A percentile compares a stretch with the other conserved stretches of the same genome.
These are phyloP conservation scores for Wallacemonas sp. DNA, from an alignment of 208 protist species.

Conservation along the genomic window DNA sequence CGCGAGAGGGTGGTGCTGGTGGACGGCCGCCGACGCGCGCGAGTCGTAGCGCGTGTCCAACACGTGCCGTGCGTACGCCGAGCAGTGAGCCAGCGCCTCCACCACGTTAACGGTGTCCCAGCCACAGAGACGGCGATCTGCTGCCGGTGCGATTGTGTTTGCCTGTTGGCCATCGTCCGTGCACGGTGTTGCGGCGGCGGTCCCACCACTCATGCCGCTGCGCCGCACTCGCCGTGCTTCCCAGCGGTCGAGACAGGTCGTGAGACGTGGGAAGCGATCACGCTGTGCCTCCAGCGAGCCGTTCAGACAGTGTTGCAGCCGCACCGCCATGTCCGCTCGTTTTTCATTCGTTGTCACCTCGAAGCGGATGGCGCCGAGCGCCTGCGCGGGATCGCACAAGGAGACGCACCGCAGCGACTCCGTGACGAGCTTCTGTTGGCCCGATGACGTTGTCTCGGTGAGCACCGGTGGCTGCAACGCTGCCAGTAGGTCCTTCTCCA, in stretches of 20 bases:
- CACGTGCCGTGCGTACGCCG: constrained; percentile 6
- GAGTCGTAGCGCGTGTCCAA: constrained; percentile 27
- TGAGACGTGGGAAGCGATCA: constrained; percentile 13
- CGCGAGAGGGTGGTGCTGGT: constrained; percentile 13
- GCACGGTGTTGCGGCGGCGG: no score
- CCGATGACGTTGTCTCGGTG: no score
- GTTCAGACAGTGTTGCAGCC: constrained; percentile 41
- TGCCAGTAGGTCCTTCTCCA: constrained; percentile 37
- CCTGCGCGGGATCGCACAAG: neutral
- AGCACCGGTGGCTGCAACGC: constrained; percentile 23
- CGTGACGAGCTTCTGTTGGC: neutral
- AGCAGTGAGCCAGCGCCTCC: constrained; percentile 15
- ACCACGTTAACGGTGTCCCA: constrained; percentile 30
- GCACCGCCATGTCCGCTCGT: constrained; percentile 35
- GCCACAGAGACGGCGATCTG: neutral
- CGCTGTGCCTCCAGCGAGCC: constrained; percentile 14
- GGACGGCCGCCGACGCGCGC: constrained; percentile 18
- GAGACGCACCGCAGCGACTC: constrained; percentile 23
- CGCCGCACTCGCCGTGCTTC: neutral
- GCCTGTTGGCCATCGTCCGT: no score
- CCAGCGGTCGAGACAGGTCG: constrained; percentile 16
- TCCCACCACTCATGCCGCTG: no score
- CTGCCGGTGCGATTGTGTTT: no score
- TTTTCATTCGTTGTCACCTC: constrained; percentile 35
- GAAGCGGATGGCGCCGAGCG: constrained; percentile 9